phyloP scores from a whole-genome alignment of 768 basidiomycete species.

The Pholiota molesta region DNA sequence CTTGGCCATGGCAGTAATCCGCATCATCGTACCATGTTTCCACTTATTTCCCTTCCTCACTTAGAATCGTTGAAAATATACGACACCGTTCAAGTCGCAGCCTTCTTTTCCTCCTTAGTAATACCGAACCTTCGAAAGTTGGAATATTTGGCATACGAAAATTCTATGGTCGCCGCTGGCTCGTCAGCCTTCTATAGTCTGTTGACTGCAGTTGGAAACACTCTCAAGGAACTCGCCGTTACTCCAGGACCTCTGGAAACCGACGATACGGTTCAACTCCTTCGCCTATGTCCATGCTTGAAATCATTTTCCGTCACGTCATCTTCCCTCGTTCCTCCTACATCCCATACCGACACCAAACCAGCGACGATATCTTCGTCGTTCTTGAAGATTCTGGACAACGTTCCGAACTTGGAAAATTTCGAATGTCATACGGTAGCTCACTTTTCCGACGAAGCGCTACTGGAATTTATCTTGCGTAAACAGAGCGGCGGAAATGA shows the following conservation, averaged over 20 bases:
- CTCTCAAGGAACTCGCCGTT: background rate
- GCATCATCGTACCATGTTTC: background rate
- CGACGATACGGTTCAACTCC: background rate
- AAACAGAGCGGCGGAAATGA: background rate
- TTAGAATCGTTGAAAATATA: background rate
- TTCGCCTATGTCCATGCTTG: background rate
- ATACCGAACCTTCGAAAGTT: background rate
- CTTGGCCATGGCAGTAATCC: background rate
- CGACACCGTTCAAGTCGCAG: background rate
- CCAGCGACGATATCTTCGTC: background rate
- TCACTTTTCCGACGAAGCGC: conserved; percentile 4
- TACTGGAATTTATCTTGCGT: conserved; percentile 1
- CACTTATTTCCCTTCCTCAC: background rate
- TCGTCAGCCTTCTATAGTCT: background rate
- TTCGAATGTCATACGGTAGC: conserved; percentile 1
- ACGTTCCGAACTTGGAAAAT: background rate
- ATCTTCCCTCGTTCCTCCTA: background rate
- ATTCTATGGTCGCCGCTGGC: background rate
- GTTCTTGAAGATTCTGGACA: background rate
- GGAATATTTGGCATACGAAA: background rate
- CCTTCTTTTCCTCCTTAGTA: background rate
- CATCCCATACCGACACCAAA: background rate
- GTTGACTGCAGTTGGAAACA: background rate
- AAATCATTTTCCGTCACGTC: background rate
- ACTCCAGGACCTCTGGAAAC: background rate